phyloP scores from a whole-genome alignment of 306 rosid genomes.

The Potentilla sterilis region DNA sequence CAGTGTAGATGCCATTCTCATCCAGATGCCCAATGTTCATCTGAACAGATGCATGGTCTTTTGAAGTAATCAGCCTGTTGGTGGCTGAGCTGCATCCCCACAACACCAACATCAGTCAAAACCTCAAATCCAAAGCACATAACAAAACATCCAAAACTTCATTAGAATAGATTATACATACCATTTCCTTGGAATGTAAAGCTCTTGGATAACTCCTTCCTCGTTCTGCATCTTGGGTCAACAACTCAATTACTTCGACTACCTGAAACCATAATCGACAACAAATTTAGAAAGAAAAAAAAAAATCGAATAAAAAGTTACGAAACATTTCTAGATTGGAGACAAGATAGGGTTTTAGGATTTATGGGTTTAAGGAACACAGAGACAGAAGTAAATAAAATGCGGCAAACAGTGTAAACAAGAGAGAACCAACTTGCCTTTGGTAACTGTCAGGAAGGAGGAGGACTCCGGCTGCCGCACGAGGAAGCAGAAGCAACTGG shows the following conservation, averaged over 20 bases:
- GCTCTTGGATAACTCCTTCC: conserved; percentile 56
- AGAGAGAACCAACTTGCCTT: not conserved
- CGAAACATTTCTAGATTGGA: not conserved
- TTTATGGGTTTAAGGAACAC: too few species aligned
- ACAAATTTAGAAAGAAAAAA: too few species aligned
- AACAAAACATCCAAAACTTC: not conserved
- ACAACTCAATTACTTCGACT: not conserved
- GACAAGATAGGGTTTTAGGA: too few species aligned
- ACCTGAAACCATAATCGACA: not conserved
- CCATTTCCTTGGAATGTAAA: conserved; percentile 71
- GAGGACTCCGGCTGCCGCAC: not conserved
- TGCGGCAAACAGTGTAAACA: too few species aligned
- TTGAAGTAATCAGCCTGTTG: conserved; percentile 58
- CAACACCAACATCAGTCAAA: not conserved
- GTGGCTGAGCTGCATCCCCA: conserved; percentile 52
- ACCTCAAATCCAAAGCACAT: not conserved
- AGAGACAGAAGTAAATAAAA: too few species aligned
- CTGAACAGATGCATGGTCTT: conserved; percentile 72
- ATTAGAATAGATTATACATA: not conserved
- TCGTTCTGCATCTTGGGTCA: conserved; percentile 52
- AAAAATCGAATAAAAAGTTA: too few species aligned
- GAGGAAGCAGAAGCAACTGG: not conserved
- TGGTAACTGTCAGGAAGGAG: not conserved
- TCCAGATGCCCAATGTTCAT: conserved; percentile 64
- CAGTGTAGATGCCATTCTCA: conserved; percentile 55